Conservation (phyloP, 2,329 filamentous ascomycete species). For the Macrophomina tecta region DNA sequence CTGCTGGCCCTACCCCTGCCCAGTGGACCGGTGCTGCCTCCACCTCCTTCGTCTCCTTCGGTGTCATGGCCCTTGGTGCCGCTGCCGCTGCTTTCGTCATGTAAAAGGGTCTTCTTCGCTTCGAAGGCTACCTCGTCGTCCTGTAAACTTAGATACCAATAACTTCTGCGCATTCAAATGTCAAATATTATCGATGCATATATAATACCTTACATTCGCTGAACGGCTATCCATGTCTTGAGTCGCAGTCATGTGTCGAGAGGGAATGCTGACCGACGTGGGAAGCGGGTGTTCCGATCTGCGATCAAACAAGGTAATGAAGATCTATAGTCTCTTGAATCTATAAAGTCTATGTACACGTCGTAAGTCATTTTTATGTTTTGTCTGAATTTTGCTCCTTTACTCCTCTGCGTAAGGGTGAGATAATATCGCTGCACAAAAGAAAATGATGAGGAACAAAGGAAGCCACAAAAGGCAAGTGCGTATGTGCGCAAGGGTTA, state of each 20-base stretch:
- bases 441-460: not conserved
- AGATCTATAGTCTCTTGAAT: too few species aligned
- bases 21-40: constrained; percentile 22
- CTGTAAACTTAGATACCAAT: not conserved
- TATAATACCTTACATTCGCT: not conserved
- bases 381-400: too few species aligned
- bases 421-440: not conserved
- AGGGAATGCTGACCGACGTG: not conserved
- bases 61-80: constrained; percentile 20
- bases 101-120: not conserved
- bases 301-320: too few species aligned
- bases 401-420: not conserved
- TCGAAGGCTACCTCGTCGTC: not conserved
- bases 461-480: too few species aligned
- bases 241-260: too few species aligned
- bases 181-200: not conserved
- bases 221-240: too few species aligned
- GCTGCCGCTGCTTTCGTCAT: constrained; percentile 18
- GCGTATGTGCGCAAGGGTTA: too few species aligned
- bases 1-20: constrained; percentile 9
- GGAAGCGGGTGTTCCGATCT: too few species aligned
- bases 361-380: not conserved
- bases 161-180: not conserved
- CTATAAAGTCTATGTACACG: not conserved
- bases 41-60: constrained; percentile 21